These are phyloP conservation scores for Hirschioporus abietinus DNA, from an alignment of 768 basidiomycete species.

Conservation along the genomic window DNA sequence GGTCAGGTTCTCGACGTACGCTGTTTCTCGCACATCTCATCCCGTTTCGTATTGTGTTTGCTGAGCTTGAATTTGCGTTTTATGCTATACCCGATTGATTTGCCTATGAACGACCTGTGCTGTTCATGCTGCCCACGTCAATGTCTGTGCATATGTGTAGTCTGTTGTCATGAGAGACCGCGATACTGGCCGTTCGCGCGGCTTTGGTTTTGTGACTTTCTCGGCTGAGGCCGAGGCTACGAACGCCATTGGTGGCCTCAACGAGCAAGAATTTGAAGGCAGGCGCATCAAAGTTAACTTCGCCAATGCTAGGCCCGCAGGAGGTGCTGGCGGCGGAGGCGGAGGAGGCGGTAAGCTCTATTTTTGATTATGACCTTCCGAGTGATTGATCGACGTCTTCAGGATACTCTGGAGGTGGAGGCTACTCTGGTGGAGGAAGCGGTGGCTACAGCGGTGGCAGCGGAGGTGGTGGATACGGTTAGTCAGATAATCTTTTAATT, in stretches of 20 bases:
- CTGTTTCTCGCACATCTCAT: constrained; percentile 25
- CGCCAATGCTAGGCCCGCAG: constrained; percentile 62
- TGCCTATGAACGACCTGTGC: constrained; percentile 2
- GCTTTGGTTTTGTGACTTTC: constrained; percentile 95
- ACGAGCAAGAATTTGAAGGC: constrained; percentile 93
- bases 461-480: constrained; percentile 22
- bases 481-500: constrained; percentile 17
- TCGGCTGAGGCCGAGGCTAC: constrained; percentile 59
- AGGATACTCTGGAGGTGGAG: constrained; percentile 23
- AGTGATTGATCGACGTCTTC: constrained; percentile 6
- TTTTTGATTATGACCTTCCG: constrained; percentile 6
- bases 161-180: constrained; percentile 98
- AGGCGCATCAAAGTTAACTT: constrained; percentile 86
- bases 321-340: constrained; percentile 47
- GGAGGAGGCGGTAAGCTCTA: constrained; percentile 27
- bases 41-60: constrained; percentile 8
- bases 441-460: constrained; percentile 24
- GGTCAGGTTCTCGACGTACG: constrained; percentile 92
- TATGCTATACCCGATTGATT: constrained; percentile 14
- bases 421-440: constrained; percentile 28
- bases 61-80: constrained; percentile 8
- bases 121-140: constrained; percentile 14
- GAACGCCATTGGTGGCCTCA: constrained; percentile 66
- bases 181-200: constrained; percentile 94
- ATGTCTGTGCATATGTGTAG: constrained; percentile 41